Percentiles rank a stretch among this genome's conserved stretches.
Evolutionary conservation across 2,329 filamentous ascomycete genomes (phyloP).

Genomic region (Leptographium wingfieldii): DNA sequence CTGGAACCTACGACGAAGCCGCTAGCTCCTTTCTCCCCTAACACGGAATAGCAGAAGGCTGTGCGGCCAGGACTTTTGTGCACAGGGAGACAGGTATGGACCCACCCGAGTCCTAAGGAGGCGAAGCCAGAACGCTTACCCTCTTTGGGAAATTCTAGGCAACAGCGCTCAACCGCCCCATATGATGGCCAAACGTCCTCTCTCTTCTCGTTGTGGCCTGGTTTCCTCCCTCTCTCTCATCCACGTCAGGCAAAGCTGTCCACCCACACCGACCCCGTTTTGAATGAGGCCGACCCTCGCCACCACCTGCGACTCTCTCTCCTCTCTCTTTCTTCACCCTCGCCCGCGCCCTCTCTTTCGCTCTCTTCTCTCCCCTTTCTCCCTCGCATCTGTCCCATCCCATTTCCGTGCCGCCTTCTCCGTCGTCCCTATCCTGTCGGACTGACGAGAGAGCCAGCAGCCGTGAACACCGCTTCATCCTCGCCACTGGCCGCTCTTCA

Average conservation of each 20-base stretch:
- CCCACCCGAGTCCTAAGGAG: conserved; percentile 8
- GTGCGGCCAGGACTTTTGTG: not conserved
- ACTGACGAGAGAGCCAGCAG: not conserved
- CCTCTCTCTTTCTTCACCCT: not conserved
- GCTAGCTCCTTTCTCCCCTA: not conserved
- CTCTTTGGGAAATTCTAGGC: conserved; percentile 12
- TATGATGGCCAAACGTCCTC: conserved; percentile 6
- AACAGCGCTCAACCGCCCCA: conserved; percentile 11
- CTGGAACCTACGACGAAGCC: not conserved
- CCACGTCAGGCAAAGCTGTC: not conserved
- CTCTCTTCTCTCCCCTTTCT: not conserved
- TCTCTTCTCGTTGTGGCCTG: conserved; percentile 1
- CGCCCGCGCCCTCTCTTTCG: not conserved
- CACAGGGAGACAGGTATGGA: not conserved
- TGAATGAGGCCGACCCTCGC: not conserved
- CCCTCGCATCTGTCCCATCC: not conserved
- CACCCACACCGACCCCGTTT: not conserved
- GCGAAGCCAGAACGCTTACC: conserved; percentile 13
- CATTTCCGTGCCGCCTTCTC: not conserved
- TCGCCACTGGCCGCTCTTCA: not conserved
- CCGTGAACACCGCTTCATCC: not conserved
- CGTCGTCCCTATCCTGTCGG: not conserved
- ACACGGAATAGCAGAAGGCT: conserved; percentile 2
- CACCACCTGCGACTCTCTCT: not conserved
- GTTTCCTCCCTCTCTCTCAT: not conserved